Conservation (phyloP, 495 filamentous ascomycete genomes). For the Penicillium lagena region DNA sequence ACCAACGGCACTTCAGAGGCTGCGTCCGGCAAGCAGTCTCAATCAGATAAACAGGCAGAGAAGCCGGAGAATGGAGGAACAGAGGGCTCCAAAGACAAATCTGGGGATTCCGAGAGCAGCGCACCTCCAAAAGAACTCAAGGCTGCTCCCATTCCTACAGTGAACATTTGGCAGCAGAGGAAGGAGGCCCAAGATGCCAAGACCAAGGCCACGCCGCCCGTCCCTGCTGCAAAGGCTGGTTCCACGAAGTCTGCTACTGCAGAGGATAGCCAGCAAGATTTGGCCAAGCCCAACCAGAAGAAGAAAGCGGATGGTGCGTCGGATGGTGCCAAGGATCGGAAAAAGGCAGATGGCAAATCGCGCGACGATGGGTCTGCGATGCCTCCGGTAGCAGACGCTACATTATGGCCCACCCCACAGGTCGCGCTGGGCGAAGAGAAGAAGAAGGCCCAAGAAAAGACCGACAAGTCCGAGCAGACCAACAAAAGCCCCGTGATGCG, state of each 20-base stretch:
- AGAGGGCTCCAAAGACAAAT: slow-evolving; percentile 19
- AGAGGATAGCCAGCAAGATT: slow-evolving; percentile 30
- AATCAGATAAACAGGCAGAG: slow-evolving; percentile 35
- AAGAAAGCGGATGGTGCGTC: slow-evolving; percentile 30
- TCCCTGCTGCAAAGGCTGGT: slow-evolving; percentile 18
- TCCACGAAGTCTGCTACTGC: slow-evolving; percentile 30
- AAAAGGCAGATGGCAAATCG: slow-evolving; percentile 34
- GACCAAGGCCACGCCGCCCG: slow-evolving; percentile 42
- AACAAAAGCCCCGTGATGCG: slow-evolving; percentile 48
- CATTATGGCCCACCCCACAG: slow-evolving; percentile 87
- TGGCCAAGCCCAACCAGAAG: slow-evolving; percentile 43
- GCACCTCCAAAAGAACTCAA: slow-evolving; percentile 59
- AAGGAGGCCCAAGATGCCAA: slow-evolving; percentile 64
- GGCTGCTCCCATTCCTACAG: slow-evolving; percentile 70
- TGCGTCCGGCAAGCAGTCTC: slow-evolving; percentile 63
- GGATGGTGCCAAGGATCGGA: slow-evolving; percentile 30
- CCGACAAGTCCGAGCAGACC: slow-evolving; percentile 63
- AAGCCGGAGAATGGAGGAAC: slow-evolving; percentile 21
- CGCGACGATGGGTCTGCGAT: slow-evolving; percentile 37
- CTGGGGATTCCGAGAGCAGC: slow-evolving; percentile 32
- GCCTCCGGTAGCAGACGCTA: slow-evolving; percentile 61
- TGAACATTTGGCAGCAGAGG: slow-evolving; percentile 82
- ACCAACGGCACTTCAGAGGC: slow-evolving; percentile 59
- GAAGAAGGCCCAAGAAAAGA: slow-evolving; percentile 58
- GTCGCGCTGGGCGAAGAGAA: slow-evolving; percentile 67